Percentiles rank a stretch among this genome's conserved stretches.
Conservation (phyloP, 1,139 yeast genomes). For the Candida sp. region DNA sequence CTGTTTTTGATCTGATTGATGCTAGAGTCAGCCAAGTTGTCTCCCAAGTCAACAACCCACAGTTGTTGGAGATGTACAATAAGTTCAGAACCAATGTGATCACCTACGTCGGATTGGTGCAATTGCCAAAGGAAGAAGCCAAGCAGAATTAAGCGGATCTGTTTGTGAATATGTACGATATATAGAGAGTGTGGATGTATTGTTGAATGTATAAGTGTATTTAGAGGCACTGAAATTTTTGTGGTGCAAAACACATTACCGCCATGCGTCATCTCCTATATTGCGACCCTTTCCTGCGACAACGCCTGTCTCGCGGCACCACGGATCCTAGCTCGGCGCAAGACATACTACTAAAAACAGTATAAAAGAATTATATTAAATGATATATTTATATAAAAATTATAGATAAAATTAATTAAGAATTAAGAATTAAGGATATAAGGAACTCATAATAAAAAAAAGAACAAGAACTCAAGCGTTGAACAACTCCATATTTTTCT, state of each 20-base stretch:
- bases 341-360: background rate
- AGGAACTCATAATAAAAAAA: background rate
- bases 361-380: background rate
- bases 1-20: conserved; percentile 45
- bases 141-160: conserved; percentile 3
- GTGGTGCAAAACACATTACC: background rate
- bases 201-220: background rate
- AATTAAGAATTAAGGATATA: background rate
- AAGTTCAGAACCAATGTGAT: background rate
- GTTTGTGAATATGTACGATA: background rate
- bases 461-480: background rate
- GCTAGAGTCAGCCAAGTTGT: conserved; percentile 29
- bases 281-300: background rate
- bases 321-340: background rate
- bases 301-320: too few species aligned
- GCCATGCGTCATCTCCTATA: background rate
- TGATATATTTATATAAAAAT: background rate
- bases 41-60: conserved; percentile 22
- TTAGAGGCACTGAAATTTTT: background rate
- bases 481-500: background rate
- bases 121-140: conserved; percentile 11
- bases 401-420: background rate
- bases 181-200: background rate
- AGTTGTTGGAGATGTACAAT: conserved; percentile 14
- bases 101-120: conserved; percentile 5